These are phyloP conservation scores for Phytophthora tentaculata DNA, from an alignment of 352 stramenopile genomes.

Conservation along the genomic window DNA sequence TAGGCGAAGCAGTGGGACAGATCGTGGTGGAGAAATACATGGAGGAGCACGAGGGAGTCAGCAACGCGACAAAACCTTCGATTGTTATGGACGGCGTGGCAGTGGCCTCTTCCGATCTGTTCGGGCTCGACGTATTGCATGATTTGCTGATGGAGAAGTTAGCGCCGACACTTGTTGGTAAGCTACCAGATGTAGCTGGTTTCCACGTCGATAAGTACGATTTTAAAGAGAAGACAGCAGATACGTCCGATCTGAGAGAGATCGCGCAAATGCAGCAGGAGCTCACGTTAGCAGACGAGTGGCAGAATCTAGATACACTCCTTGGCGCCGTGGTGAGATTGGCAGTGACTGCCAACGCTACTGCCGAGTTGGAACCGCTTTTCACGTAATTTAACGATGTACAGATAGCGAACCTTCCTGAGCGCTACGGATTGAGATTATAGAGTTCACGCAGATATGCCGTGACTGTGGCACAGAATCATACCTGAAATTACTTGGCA, in stretches of 20 bases:
- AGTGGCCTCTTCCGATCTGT: conserved; percentile 26
- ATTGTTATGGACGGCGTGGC: conserved; percentile 29
- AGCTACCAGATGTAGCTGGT: conserved; percentile 13
- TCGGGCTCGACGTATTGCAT: conserved; percentile 31
- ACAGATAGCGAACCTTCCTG: too few species aligned
- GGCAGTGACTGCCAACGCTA: conserved; percentile 27
- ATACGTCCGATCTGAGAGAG: conserved; percentile 14
- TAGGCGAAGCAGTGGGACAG: conserved; percentile 40
- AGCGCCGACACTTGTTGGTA: conserved; percentile 1
- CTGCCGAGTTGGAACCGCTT: conserved; percentile 39
- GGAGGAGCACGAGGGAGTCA: conserved; percentile 5
- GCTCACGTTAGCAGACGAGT: conserved; percentile 23
- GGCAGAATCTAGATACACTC: conserved; percentile 38
- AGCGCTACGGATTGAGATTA: too few species aligned
- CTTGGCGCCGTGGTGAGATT: conserved; percentile 37
- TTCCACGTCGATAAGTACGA: conserved; percentile 32
- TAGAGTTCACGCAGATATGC: too few species aligned
- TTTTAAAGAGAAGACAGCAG: conserved; percentile 14
- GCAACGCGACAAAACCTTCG: conserved; percentile 9
- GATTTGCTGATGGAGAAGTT: conserved; percentile 25
- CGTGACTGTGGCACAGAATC: too few species aligned
- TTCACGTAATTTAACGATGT: conserved; percentile 21
- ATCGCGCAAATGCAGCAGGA: conserved; percentile 30
- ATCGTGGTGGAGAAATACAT: conserved; percentile 34
- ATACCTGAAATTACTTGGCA: too few species aligned